Evolutionary conservation across 192 early-diverging fungal genomes (phyloP).

Genomic region (Gigaspora rosea): DNA sequence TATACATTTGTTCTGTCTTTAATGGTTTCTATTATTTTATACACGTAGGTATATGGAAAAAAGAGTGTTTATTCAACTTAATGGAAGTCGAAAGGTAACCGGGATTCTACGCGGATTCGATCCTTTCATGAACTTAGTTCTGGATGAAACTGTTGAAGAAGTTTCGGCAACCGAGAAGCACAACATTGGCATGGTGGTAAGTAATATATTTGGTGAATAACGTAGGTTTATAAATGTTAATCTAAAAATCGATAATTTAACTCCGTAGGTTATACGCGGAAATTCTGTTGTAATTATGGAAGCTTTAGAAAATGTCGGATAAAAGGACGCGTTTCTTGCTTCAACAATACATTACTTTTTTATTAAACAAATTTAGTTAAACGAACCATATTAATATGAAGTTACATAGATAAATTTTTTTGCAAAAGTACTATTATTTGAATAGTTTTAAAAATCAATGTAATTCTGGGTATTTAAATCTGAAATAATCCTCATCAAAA

Average conservation of each 20-base stretch:
- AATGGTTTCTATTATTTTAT: background rate
- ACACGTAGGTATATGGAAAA: conserved; percentile 85
- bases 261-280: conserved; percentile 27
- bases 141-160: conserved; percentile 91
- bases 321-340: background rate
- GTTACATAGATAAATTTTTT: too few species aligned
- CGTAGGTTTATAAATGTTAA: background rate
- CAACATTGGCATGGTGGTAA: conserved; percentile 88
- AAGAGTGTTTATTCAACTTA: conserved; percentile 86
- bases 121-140: conserved; percentile 98
- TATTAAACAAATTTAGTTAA: background rate
- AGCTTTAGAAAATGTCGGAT: conserved; percentile 27
- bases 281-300: conserved; percentile 35
- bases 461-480: conserved; percentile 78
- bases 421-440: background rate
- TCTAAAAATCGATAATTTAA: background rate
- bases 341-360: background rate
- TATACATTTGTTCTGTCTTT: background rate
- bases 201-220: background rate
- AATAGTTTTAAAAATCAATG: conserved; percentile 11
- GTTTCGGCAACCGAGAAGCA: conserved; percentile 63
- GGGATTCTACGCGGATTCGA: conserved; percentile 98
- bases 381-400: too few species aligned
- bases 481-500: conserved; percentile 95
- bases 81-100: conserved; percentile 87